A percentile compares a stretch with the other conserved stretches of the same genome.
phyloP scores from a whole-genome alignment of 176 grass and related monocot genomes.

The Aegilops speltoides region DNA sequence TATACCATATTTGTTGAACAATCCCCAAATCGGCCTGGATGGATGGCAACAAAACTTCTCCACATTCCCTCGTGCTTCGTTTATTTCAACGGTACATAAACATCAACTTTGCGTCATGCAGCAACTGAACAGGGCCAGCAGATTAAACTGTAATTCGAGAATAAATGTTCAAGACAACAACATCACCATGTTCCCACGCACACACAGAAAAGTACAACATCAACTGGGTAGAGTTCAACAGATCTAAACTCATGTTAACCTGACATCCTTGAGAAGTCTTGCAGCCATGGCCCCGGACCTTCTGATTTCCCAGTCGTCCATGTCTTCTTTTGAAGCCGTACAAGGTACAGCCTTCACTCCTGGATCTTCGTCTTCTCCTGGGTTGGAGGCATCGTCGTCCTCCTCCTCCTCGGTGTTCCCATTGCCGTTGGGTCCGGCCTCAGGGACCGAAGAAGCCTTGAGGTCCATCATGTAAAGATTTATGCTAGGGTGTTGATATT shows the following conservation, averaged over 20 bases:
- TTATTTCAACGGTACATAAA: neutral
- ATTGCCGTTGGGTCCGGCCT: neutral
- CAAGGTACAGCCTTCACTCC: neutral
- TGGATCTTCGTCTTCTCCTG: slow-evolving; percentile 27
- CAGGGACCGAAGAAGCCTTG: slow-evolving; percentile 28
- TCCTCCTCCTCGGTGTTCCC: slow-evolving; percentile 60
- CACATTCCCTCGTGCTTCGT: no score
- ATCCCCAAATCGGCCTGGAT: no score
- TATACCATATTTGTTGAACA: no score
- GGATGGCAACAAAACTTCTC: no score
- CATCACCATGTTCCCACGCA: neutral
- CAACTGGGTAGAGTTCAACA: neutral
- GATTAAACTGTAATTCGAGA: neutral
- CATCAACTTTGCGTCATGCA: neutral
- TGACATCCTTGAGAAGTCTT: slow-evolving; percentile 82
- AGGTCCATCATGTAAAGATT: slow-evolving; percentile 87
- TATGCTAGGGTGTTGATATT: slow-evolving; percentile 83
- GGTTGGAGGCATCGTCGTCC: slow-evolving; percentile 36
- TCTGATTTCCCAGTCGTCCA: slow-evolving; percentile 89
- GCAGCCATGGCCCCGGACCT: slow-evolving; percentile 83
- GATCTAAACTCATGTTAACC: slow-evolving; percentile 26
- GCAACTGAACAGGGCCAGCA: neutral
- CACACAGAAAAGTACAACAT: neutral
- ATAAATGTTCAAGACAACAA: neutral
- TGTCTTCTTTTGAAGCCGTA: slow-evolving; percentile 14